phyloP scores from a whole-genome alignment of 2,329 filamentous ascomycete species.

The Penicillium corylophilum region DNA sequence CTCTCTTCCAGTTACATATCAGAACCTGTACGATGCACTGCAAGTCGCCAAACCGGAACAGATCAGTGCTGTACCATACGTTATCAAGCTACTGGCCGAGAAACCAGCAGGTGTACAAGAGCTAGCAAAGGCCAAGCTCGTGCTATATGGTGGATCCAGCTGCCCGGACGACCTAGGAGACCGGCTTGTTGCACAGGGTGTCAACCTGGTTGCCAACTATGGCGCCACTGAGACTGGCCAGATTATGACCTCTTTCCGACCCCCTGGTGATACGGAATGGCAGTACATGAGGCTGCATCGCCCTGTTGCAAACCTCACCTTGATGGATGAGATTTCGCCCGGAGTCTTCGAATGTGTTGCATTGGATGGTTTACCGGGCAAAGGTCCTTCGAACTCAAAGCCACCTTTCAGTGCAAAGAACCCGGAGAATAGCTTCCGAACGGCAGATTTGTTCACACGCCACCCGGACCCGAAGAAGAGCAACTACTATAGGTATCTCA shows the following conservation, averaged over 20 bases:
- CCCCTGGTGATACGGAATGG: conserved; percentile 57
- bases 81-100: conserved; percentile 62
- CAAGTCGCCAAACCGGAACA: conserved; percentile 23
- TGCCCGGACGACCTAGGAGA: conserved; percentile 62
- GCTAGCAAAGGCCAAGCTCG: conserved; percentile 49
- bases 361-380: conserved; percentile 36
- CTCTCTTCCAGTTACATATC: conserved; percentile 54
- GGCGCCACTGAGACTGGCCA: conserved; percentile 59
- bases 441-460: conserved; percentile 49
- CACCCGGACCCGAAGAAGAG: conserved; percentile 41
- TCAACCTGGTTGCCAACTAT: conserved; percentile 47
- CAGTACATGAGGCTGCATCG: conserved; percentile 55
- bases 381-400: conserved; percentile 48
- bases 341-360: conserved; percentile 41
- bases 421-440: conserved; percentile 61
- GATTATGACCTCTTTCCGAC: conserved; percentile 60
- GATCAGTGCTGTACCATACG: conserved; percentile 63
- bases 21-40: conserved; percentile 42
- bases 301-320: conserved; percentile 43
- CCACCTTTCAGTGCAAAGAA: conserved; percentile 25
- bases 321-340: conserved; percentile 37
- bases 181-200: conserved; percentile 50
- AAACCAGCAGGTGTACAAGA: conserved; percentile 52
- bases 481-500: conserved; percentile 46
- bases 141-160: conserved; percentile 57